Evolutionary conservation across 176 grass and related monocot genomes (phyloP).

Genomic region (Paspalum notatum): DNA sequence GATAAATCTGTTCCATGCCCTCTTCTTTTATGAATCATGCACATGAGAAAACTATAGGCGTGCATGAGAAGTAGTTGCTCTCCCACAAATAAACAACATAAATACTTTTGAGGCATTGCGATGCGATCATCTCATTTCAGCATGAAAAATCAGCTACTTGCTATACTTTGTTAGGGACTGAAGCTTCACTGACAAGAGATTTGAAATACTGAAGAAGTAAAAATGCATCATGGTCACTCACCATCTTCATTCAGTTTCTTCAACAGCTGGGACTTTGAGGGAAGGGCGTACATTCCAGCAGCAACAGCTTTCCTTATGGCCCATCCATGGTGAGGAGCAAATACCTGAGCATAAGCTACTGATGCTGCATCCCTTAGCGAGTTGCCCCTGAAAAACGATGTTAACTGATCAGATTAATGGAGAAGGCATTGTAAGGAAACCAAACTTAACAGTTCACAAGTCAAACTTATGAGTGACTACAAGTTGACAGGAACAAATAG

Average conservation of each 20-base stretch:
- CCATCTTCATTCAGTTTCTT: constrained; percentile 94
- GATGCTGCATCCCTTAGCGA: constrained; percentile 82
- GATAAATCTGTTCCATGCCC: background rate
- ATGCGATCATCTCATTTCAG: constrained; percentile 4
- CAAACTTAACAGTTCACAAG: background rate
- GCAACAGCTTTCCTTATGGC: constrained; percentile 89
- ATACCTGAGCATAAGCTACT: constrained; percentile 77
- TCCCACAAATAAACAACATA: background rate
- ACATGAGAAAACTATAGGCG: background rate
- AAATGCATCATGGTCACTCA: constrained; percentile 34
- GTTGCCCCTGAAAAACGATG: constrained; percentile 60
- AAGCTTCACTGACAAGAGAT: background rate
- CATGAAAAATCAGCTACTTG: background rate
- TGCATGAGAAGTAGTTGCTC: background rate
- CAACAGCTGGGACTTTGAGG: constrained; percentile 85
- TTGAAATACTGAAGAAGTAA: background rate
- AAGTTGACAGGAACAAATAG: background rate
- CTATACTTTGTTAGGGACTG: background rate
- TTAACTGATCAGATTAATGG: background rate
- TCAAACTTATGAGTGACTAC: background rate
- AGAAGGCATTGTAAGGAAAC: background rate
- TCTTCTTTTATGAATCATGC: constrained; percentile 3
- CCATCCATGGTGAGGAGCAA: constrained; percentile 92
- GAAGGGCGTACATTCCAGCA: constrained; percentile 88
- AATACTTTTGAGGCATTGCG: background rate